These are phyloP conservation scores for Deinandra increscens DNA, from an alignment of 129 eudicot genomes.

Conservation along the genomic window DNA sequence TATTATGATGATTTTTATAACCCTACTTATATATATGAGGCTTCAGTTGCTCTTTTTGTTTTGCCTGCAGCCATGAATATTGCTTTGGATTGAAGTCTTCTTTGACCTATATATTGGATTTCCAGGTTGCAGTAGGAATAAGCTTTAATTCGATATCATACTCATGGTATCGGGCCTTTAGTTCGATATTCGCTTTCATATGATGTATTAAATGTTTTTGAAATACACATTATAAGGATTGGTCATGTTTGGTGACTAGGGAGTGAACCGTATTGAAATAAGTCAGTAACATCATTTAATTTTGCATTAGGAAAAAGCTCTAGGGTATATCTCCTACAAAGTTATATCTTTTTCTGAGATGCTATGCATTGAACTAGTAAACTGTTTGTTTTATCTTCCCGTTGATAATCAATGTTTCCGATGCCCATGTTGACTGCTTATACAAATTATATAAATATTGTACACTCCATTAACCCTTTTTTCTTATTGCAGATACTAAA, in stretches of 20 bases:
- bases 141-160: neutral
- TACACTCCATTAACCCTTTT: neutral
- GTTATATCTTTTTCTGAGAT: neutral
- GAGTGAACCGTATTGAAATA: slow-evolving; percentile 1
- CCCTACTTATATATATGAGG: neutral
- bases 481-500: neutral
- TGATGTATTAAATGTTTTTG: neutral
- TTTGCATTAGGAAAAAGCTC: neutral
- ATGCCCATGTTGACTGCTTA: neutral
- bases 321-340: neutral
- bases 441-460: neutral
- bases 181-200: neutral
- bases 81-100: slow-evolving; percentile 4
- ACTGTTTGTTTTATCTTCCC: neutral
- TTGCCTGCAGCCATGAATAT: neutral
- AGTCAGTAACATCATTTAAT: neutral
- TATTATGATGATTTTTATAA: neutral
- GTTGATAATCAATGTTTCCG: neutral
- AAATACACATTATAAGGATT: neutral
- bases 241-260: neutral
- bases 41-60: neutral
- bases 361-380: neutral
- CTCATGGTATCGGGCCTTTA: neutral
- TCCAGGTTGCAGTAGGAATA: neutral
- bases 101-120: slow-evolving; percentile 12